Percentiles rank a stretch among this genome's conserved stretches.
These are phyloP conservation scores for Pilatotrama ljubarskyi DNA, from an alignment of 768 basidiomycete species.

Conservation along the genomic window DNA sequence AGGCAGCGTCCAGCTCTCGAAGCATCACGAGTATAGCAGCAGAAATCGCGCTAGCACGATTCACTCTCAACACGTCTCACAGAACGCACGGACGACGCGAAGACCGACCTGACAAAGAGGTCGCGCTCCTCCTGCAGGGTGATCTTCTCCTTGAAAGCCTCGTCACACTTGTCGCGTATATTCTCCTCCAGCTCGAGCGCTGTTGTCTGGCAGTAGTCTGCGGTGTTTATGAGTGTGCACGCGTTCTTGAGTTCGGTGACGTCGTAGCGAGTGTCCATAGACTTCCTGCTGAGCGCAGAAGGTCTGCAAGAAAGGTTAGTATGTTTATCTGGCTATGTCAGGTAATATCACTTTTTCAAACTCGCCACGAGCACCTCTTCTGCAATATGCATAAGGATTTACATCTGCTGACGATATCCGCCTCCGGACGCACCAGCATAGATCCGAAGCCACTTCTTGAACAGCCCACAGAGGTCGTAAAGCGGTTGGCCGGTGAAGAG, in stretches of 20 bases:
- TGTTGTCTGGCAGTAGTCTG: constrained; percentile 94
- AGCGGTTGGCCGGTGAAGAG: constrained; percentile 83
- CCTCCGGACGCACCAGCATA: constrained; percentile 72
- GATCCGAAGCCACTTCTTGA: constrained; percentile 91
- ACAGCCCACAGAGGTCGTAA: constrained; percentile 76
- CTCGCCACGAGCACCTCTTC: constrained; percentile 84
- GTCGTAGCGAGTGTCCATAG: constrained; percentile 80
- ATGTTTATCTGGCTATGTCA: too few species aligned
- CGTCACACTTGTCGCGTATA: constrained; percentile 77
- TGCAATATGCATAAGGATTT: constrained; percentile 28
- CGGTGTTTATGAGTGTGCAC: constrained; percentile 92
- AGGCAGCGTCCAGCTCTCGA: constrained; percentile 81
- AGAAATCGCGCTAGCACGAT: constrained; percentile 68
- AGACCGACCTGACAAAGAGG: constrained; percentile 76
- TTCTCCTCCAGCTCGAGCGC: constrained; percentile 94
- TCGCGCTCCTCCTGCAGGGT: constrained; percentile 86
- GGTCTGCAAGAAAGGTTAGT: constrained; percentile 34
- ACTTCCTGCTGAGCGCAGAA: constrained; percentile 54
- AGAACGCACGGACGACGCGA: not conserved
- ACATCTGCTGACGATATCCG: not conserved
- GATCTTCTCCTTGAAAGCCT: constrained; percentile 75
- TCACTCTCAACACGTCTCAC: not conserved
- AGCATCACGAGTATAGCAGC: constrained; percentile 77
- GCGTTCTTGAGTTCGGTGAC: constrained; percentile 73
- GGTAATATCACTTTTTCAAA: constrained; percentile 61